A percentile compares a stretch with the other conserved stretches of the same genome.
phyloP scores from a whole-genome alignment of 495 filamentous ascomycete species.

The Elasticomyces elasticus region DNA sequence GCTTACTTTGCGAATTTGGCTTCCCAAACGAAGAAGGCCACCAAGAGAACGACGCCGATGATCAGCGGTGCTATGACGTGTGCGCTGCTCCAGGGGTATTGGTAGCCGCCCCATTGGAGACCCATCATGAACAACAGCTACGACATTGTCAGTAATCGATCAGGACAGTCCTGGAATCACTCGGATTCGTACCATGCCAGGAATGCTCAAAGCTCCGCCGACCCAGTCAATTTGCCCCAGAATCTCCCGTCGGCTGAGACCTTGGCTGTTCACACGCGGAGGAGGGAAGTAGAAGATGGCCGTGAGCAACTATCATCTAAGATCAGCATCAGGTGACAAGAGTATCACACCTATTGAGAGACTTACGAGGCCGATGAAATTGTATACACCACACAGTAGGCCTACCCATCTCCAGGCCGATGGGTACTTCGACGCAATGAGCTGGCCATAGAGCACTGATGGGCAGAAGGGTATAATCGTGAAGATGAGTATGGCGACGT shows the following conservation, averaged over 20 bases:
- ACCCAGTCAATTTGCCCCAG: conserved; percentile 52
- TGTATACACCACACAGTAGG: conserved; percentile 52
- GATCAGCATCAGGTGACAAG: not conserved
- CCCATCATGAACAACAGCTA: conserved; percentile 50
- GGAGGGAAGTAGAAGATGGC: conserved; percentile 60
- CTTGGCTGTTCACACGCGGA: conserved; percentile 45
- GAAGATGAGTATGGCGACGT: conserved; percentile 57
- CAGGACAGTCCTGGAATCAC: not conserved
- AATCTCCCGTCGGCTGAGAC: conserved; percentile 41
- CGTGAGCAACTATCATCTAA: conserved; percentile 36
- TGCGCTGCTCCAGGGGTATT: conserved; percentile 50
- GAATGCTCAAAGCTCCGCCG: conserved; percentile 56
- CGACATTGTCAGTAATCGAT: not conserved
- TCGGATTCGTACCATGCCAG: conserved; percentile 38
- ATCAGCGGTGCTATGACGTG: conserved; percentile 53
- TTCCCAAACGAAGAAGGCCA: conserved; percentile 53
- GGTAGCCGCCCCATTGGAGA: conserved; percentile 58
- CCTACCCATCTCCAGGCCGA: conserved; percentile 57
- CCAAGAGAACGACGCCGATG: conserved; percentile 43
- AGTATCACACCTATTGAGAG: not conserved
- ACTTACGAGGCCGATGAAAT: conserved; percentile 43
- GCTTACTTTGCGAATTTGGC: conserved; percentile 46
- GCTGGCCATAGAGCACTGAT: conserved; percentile 58
- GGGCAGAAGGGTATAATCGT: conserved; percentile 61
- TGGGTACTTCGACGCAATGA: conserved; percentile 46